Percentiles rank a stretch among this genome's conserved stretches.
phyloP scores from a whole-genome alignment of 2,329 filamentous ascomycete species.

The Penicillium sp. region DNA sequence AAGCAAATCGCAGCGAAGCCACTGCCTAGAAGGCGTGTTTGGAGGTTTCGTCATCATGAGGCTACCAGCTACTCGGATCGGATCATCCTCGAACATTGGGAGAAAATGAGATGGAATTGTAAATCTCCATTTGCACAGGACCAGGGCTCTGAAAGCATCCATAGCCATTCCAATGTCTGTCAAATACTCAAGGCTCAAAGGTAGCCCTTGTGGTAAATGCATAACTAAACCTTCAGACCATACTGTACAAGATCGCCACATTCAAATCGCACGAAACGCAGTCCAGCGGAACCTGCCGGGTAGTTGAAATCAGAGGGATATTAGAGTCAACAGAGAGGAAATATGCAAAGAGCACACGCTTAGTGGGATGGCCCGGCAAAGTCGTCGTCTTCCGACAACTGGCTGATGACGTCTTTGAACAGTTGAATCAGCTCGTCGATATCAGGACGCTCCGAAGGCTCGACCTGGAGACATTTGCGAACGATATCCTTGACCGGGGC shows the following conservation, averaged over 20 bases:
- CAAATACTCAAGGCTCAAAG: not conserved
- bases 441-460: constrained; percentile 80
- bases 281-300: constrained; percentile 14
- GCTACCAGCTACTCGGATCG: too few relatives aligned
- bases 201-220: constrained; percentile 2
- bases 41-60: constrained; percentile 20
- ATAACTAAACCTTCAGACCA: constrained; percentile 13
- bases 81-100: not conserved
- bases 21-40: too few relatives aligned
- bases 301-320: constrained; percentile 3
- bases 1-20: too few relatives aligned
- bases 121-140: not conserved
- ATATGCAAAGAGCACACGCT: constrained; percentile 2
- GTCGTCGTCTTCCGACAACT: constrained; percentile 58
- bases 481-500: constrained; percentile 83
- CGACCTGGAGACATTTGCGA: constrained; percentile 75
- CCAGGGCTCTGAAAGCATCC: too few relatives aligned
- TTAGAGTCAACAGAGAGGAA: constrained; percentile 1
- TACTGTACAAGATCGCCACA: constrained; percentile 24
- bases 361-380: constrained; percentile 23
- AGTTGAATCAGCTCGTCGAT: constrained; percentile 75
- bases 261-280: constrained; percentile 6
- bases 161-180: not conserved
- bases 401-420: constrained; percentile 66
- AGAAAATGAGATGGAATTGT: not conserved